phyloP scores from a whole-genome alignment of 768 basidiomycete species.

The Suillus clintonianus region DNA sequence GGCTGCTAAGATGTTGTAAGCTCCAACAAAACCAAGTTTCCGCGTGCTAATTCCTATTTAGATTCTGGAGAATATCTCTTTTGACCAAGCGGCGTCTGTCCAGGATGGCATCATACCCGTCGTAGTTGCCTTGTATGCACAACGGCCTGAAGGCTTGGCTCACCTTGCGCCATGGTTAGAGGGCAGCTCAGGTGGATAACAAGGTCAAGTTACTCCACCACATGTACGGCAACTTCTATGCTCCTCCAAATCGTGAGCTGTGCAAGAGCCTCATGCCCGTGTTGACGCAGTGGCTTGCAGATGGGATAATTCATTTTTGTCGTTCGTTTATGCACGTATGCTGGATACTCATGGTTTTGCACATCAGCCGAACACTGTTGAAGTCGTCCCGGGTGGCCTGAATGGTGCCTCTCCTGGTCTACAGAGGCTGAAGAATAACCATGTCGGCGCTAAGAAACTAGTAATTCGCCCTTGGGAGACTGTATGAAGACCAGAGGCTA shows the following conservation, averaged over 20 bases:
- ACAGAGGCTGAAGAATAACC: slow-evolving; percentile 31
- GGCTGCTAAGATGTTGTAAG: slow-evolving; percentile 13
- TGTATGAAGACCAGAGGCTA: slow-evolving; percentile 31
- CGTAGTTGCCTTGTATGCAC: slow-evolving; percentile 33
- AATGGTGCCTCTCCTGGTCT: slow-evolving; percentile 35
- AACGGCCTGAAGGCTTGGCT: slow-evolving; percentile 25
- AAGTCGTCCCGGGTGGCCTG: slow-evolving; percentile 41
- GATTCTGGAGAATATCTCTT: slow-evolving; percentile 38
- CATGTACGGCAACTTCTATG: slow-evolving; percentile 3
- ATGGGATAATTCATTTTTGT: slow-evolving; percentile 19
- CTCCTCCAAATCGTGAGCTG: not conserved
- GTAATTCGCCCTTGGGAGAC: slow-evolving; percentile 36
- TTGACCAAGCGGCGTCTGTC: slow-evolving; percentile 41
- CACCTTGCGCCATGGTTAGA: slow-evolving; percentile 35
- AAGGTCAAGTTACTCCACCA: not conserved
- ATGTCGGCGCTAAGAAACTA: slow-evolving; percentile 43
- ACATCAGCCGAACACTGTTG: slow-evolving; percentile 36
- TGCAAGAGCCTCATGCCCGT: slow-evolving; percentile 10
- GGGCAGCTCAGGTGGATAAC: slow-evolving; percentile 16
- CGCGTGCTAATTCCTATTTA: slow-evolving; percentile 3
- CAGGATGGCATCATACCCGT: slow-evolving; percentile 34
- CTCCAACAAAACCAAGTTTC: not conserved
- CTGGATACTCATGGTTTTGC: not conserved
- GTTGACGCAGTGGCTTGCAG: slow-evolving; percentile 12
- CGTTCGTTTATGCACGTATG: not conserved